Evolutionary conservation across 192 early-diverging fungal species (phyloP).

Genomic region (Gryganskiella cystojenkinii): DNA sequence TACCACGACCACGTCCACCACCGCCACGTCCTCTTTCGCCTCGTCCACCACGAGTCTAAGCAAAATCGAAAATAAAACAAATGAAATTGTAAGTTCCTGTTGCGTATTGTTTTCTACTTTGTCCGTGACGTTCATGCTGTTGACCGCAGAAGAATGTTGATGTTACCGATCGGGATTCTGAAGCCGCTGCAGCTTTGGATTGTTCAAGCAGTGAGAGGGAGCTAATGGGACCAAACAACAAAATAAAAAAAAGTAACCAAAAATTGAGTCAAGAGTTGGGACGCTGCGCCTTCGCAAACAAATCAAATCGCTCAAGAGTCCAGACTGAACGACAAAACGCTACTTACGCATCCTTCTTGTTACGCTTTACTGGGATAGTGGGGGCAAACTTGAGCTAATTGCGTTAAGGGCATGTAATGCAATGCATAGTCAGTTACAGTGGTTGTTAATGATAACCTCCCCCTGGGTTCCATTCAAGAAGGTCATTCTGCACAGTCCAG

Average conservation of each 20-base stretch:
- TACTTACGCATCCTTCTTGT: conserved; percentile 65
- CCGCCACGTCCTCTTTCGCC: conserved; percentile 60
- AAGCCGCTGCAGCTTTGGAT: conserved; percentile 32
- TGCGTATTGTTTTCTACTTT: too few species aligned
- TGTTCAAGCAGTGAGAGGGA: conserved; percentile 48
- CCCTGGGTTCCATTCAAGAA: background rate
- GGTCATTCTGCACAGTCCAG: background rate
- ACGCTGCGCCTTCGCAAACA: background rate
- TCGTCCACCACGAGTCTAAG: conserved; percentile 57
- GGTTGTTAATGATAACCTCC: background rate
- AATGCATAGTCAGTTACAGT: background rate
- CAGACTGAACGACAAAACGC: too few species aligned
- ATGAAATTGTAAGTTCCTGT: conserved; percentile 4
- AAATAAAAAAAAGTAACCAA: background rate
- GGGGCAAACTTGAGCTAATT: conserved; percentile 70
- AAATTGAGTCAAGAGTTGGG: background rate
- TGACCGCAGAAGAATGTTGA: conserved; percentile 22
- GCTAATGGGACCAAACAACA: conserved; percentile 2
- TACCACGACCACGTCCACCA: conserved; percentile 31
- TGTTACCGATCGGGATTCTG: conserved; percentile 20
- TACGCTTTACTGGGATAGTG: conserved; percentile 64
- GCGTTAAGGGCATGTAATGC: background rate
- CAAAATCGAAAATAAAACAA: conserved; percentile 13
- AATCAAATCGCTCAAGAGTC: too few species aligned
- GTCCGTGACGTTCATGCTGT: background rate